Evolutionary conservation across 805 yeast genomes (phyloP), one percentile per base, ranked within the genome.

Genomic region (Teunomyces panamensis): DNA sequence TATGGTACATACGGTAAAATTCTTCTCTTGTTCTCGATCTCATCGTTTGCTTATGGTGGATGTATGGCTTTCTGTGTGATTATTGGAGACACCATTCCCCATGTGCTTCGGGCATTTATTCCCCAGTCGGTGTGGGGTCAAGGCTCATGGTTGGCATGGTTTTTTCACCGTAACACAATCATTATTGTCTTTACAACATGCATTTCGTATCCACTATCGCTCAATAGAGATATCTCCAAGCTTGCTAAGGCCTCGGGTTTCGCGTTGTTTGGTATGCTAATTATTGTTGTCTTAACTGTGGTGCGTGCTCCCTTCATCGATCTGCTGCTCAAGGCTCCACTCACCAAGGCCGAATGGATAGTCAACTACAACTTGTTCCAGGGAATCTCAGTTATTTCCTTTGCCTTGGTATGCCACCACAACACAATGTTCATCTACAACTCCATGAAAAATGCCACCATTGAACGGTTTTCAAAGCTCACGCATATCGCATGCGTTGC

Each of bases 321-420:
- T 6, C 45, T 67, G 0, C 69, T 71, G 0, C 63, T 75, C 14
- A 80, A 75, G 56, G 85, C 87, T 0, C 51, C 68, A 0, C 67
- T 85, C 13, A 59, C 80, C 0, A 49, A 63, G 9, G 44, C 67
- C 35, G 69, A 75, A 30, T 74, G 79, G 69, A 69, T 88, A 4
- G 60, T 89, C 43, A 84, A 84, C 52, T 64, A 75, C 9, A 81
- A 83, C 36, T 69, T 91, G 3, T 89, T 91, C 62, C 96, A 91
- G 65, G 96, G 97, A 2, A 82, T 91, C 26, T 85, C 94, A n/a
- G 96, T 91, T 43, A 89, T 91, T 29, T 89, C 97, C 0, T 91
- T 91, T 70, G 98, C 98, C 1, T 77, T 92, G 54, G 97, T 91
- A 3, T 91, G 98, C 61, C 98, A 91, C 61, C 98, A 91, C 64